Base-by-base conservation (phyloP, 2,329 filamentous ascomycete genomes). In the Monilinia laxa region DNA sequence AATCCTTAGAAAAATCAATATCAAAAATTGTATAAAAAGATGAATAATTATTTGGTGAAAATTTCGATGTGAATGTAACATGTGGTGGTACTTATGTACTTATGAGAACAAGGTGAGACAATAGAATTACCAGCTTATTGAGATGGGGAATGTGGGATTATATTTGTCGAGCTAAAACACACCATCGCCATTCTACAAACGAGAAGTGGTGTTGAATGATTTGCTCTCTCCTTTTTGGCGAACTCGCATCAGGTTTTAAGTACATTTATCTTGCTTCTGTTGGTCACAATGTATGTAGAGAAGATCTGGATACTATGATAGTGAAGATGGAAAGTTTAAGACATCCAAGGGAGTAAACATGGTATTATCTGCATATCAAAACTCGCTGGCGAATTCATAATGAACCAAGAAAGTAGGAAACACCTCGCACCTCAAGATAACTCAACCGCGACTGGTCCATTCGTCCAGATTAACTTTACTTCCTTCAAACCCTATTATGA, bases 391-490 rank as follows among this genome's bases (percentile, higher is more conserved):
- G 45, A 66, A 59, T 66, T 25, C 62, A 63, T 35, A 53, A 55
- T 58, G 42, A 47, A 54, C 52, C 42, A 49, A 51, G 62, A 58
- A 65, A 59, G 28, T 40, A 20, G n/a, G 45, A 67, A 67, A 65
- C 55, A 38, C 66, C 66, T 65, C 66, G 62, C 62, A 67, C 49
- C 62, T 67, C 53, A 53, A 40, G 52, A 18, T 45, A 35, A 65
- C 49, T 64, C 49, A 28, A 63, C 65, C n/a, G 10, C 25, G 40
- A 31, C 18, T 12, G 42, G 28, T 16, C 6, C 31, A 52, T 52
- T 14, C 56, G 51, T 65, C 42, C 42, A n/a, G 11, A 49, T 40
- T 10, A 38, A 49, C 31, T 51, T 31, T 18, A 49, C 62, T 38
- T 64, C 54, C 53, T 35, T 11, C 53, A 18, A 59, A 35, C 25